Base-by-base conservation (phyloP, 1,284 basidiomycete genomes). In the Schizophyllum amplum region DNA sequence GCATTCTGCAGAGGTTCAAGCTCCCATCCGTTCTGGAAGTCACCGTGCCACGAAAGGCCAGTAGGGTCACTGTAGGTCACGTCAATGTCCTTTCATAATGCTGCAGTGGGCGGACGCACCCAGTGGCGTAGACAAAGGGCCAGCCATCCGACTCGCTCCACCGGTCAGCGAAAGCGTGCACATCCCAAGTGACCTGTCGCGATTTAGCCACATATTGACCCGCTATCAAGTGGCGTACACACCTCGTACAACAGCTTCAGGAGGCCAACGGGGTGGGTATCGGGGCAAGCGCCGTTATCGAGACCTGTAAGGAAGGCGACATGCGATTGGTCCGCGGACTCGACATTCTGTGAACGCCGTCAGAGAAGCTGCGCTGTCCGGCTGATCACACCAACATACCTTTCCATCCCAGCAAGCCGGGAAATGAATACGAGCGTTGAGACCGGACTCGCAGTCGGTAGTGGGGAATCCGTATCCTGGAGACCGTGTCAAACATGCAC, bases 191-290 rank as follows among this genome's bases (percentile, higher is more conserved):
- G 21, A 76, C 17, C 33, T 42, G 33, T 3, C 13, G 13, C 7
- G 33, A 42, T 9, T 42, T 3, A 9, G 7, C 33, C 13, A 2
- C 17, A 17, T 3, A 4, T 2, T 9, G 7, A 42, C 2, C 33
- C 7, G 7, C 2, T 3, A 9, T 42, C 17, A 2, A 3, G 33
- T 17, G 33, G 2, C 7, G 33, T n/a, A 42, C 33, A 17, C 17
- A 42, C 74, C 63, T 79, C 77, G 63, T 75, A 79, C 61, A 80
- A 75, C 4, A 79, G 65, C 26, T 78, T 77, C 64, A 80, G 75
- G 13, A 80, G 59, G 11, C 68, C 63, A 20, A 78, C 69, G 1
- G 75, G 74, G 62, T 80, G 76, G 1, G 72, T 72, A 3, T 66
- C 47, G 0, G 78, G 78, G 61, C 80, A 82, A 1, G 57, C 63